Evolutionary conservation across 2,329 filamentous ascomycete species (phyloP).

Genomic region (Bipolaris zeicola): DNA sequence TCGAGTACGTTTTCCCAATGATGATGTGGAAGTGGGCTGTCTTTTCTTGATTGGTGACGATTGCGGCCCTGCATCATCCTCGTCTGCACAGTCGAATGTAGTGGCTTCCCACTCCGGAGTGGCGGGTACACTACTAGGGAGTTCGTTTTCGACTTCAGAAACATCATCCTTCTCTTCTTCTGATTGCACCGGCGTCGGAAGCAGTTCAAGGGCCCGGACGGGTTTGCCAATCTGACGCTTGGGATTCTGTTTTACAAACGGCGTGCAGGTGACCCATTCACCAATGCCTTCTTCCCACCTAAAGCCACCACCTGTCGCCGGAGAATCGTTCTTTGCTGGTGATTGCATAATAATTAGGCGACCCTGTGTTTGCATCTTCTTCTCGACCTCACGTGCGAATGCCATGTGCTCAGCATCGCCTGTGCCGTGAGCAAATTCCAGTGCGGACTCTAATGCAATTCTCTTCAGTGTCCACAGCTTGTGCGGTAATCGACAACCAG

Average conservation of each 20-base stretch:
- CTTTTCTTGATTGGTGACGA: conserved; percentile 35
- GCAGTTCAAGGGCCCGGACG: conserved; percentile 26
- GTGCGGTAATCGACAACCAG: conserved; percentile 32
- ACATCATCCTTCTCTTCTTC: conserved; percentile 19
- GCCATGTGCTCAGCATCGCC: conserved; percentile 34
- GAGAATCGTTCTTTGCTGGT: conserved; percentile 38
- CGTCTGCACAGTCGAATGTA: conserved; percentile 18
- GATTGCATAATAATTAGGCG: conserved; percentile 33
- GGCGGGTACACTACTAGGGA: conserved; percentile 2
- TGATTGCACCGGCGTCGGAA: conserved; percentile 38
- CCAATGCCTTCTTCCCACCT: conserved; percentile 54
- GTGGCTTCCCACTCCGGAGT: conserved; percentile 17
- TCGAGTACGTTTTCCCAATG: conserved; percentile 34
- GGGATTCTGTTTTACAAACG: conserved; percentile 36
- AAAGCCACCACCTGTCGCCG: conserved; percentile 38
- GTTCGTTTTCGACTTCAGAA: conserved; percentile 21
- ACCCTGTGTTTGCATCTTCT: conserved; percentile 37
- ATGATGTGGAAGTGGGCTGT: conserved; percentile 12
- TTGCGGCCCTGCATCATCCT: conserved; percentile 27
- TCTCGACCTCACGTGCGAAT: conserved; percentile 41
- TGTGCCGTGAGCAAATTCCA: conserved; percentile 45
- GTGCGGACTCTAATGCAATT: conserved; percentile 44
- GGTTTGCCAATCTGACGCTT: conserved; percentile 22
- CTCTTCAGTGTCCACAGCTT: conserved; percentile 45
- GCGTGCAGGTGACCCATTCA: conserved; percentile 54